A percentile compares a stretch with the other conserved stretches of the same genome.
These are phyloP conservation scores for Acer yangbiense DNA, from an alignment of 345 rosid species.

Conservation along the genomic window DNA sequence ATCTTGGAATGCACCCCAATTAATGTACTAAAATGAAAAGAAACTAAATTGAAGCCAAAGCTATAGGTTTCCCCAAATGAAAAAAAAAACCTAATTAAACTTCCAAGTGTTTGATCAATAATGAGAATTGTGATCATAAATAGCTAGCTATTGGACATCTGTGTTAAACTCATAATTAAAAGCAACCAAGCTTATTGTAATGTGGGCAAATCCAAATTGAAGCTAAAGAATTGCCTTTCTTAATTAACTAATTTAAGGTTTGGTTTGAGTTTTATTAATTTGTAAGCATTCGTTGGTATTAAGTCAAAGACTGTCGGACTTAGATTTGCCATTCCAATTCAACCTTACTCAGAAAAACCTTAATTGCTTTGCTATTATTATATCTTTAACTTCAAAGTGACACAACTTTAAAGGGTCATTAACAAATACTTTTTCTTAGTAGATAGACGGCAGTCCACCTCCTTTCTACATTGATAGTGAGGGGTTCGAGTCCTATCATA, in stretches of 20 bases:
- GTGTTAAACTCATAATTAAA: neutral
- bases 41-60: slow-evolving; percentile 25
- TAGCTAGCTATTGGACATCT: slow-evolving; percentile 3
- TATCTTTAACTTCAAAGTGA: neutral
- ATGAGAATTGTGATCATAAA: no score
- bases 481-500: no score
- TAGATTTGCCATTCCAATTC: neutral
- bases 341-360: neutral
- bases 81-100: neutral
- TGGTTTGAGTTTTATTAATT: neutral
- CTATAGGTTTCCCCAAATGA: neutral
- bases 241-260: no score
- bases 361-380: neutral
- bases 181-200: neutral
- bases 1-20: slow-evolving; percentile 28
- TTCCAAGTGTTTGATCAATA: neutral
- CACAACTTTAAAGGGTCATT: neutral
- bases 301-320: slow-evolving; percentile 9
- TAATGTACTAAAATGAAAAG: slow-evolving; percentile 18
- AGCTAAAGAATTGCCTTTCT: no score
- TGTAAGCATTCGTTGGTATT: neutral
- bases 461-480: no score
- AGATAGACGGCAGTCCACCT: no score
- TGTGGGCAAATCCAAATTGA: no score
- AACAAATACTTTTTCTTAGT: neutral